These are phyloP conservation scores for Scolecobasidium constrictum DNA, from an alignment of 2,329 filamentous ascomycete species.

Conservation along the genomic window DNA sequence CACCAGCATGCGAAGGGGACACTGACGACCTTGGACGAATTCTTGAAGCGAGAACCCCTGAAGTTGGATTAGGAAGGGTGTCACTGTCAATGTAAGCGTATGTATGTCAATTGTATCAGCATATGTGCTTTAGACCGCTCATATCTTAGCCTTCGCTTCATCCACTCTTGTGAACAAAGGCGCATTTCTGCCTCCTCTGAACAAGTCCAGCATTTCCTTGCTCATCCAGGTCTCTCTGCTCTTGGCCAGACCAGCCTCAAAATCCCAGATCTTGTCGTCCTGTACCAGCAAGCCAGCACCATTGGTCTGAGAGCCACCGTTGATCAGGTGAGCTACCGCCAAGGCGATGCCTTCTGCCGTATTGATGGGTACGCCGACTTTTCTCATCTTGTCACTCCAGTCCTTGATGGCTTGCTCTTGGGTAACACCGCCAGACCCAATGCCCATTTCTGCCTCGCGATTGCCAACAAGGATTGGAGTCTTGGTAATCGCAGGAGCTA, in stretches of 20 bases:
- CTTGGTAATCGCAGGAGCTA: conserved; percentile 38
- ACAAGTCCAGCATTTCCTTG: conserved; percentile 38
- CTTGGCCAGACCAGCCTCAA: conserved; percentile 36
- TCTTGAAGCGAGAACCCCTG: background rate
- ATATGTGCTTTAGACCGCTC: too few relatives aligned
- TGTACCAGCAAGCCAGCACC: conserved; percentile 37
- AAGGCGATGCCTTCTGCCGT: conserved; percentile 32
- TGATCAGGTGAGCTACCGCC: conserved; percentile 34
- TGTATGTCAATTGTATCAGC: too few relatives aligned
- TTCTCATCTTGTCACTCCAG: conserved; percentile 33
- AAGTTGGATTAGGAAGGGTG: too few relatives aligned
- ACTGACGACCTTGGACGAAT: background rate
- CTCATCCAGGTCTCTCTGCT: conserved; percentile 37
- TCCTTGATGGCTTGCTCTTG: conserved; percentile 20
- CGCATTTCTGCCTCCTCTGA: conserved; percentile 31
- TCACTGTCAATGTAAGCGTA: too few relatives aligned
- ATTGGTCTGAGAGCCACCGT: conserved; percentile 31
- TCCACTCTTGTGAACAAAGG: conserved; percentile 21
- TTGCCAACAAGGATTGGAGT: conserved; percentile 32
- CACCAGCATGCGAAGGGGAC: background rate
- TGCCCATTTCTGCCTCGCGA: conserved; percentile 13
- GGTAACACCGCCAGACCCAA: conserved; percentile 11
- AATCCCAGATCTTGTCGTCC: conserved; percentile 29
- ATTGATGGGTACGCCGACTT: conserved; percentile 36
- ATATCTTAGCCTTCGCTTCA: conserved; percentile 9